Conservation (phyloP, 495 filamentous ascomycete species). For the Clohesyomyces aquaticus region DNA sequence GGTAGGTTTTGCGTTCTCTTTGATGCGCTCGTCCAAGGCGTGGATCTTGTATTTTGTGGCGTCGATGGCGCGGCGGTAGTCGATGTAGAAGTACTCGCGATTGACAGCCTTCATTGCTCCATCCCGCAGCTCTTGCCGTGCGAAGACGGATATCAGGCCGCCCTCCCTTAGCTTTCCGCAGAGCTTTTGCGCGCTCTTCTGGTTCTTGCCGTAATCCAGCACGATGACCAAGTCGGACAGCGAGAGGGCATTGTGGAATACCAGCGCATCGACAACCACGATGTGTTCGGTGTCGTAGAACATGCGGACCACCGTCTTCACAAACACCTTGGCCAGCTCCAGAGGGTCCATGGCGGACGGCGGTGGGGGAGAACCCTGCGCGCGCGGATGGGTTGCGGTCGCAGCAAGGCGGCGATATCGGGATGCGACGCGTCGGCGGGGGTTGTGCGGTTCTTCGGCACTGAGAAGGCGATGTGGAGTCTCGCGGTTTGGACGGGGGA, state of each 20-base stretch:
- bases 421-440: background rate
- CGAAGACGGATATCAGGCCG: conserved; percentile 77
- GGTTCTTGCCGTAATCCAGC: conserved; percentile 71
- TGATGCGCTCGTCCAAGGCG: conserved; percentile 79
- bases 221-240: conserved; percentile 83
- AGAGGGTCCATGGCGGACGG: conserved; percentile 52
- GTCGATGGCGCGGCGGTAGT: conserved; percentile 91
- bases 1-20: conserved; percentile 74
- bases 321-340: conserved; percentile 85
- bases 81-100: conserved; percentile 94
- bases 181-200: conserved; percentile 85
- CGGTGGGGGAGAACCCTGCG: background rate
- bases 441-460: background rate
- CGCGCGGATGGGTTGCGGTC: background rate
- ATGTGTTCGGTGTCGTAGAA: conserved; percentile 92
- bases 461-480: background rate
- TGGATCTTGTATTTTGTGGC: conserved; percentile 94
- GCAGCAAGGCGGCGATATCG: background rate
- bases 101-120: conserved; percentile 74
- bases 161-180: conserved; percentile 83
- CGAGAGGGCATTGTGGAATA: conserved; percentile 77
- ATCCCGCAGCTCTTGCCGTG: conserved; percentile 76
- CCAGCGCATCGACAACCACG: conserved; percentile 87
- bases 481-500: background rate
- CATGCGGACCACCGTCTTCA: conserved; percentile 84